These are phyloP conservation scores for Thoreauomyces humboldtii DNA, from an alignment of 192 early-diverging fungal species.

Conservation along the genomic window DNA sequence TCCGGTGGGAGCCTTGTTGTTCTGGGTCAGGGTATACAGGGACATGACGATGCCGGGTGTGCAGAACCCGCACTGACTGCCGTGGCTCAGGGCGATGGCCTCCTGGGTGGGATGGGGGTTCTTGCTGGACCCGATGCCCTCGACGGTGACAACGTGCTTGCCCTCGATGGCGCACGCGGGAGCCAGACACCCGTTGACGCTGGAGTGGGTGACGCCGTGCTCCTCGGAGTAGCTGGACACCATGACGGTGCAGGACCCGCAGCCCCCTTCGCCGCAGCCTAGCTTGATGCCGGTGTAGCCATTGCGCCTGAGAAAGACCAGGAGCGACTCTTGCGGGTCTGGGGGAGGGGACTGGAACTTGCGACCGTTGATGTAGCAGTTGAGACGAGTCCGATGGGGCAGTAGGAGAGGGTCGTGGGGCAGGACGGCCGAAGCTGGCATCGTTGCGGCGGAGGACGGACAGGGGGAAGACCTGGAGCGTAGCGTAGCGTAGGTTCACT, in stretches of 20 bases:
- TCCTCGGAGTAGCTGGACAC: slow-evolving; percentile 56
- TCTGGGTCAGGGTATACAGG: slow-evolving; percentile 73
- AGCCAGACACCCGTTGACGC: slow-evolving; percentile 71
- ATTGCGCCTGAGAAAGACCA: slow-evolving; percentile 33
- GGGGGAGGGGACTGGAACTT: not conserved
- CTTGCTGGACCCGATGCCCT: slow-evolving; percentile 68
- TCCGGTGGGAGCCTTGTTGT: slow-evolving; percentile 64
- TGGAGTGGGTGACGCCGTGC: slow-evolving; percentile 20
- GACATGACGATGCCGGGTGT: slow-evolving; percentile 91
- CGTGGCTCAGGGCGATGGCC: slow-evolving; percentile 69
- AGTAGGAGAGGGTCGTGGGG: too few relatives aligned
- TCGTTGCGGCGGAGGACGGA: too few relatives aligned
- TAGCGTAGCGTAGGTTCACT: too few relatives aligned
- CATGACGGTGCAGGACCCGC: slow-evolving; percentile 78
- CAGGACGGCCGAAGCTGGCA: too few relatives aligned
- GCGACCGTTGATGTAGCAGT: slow-evolving; percentile 19
- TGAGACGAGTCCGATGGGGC: not conserved
- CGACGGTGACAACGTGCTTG: slow-evolving; percentile 81
- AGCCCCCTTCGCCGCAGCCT: slow-evolving; percentile 65
- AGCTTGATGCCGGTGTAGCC: slow-evolving; percentile 66
- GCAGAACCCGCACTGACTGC: slow-evolving; percentile 86
- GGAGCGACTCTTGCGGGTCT: slow-evolving; percentile 22
- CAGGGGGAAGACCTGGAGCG: too few relatives aligned
- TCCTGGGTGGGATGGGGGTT: slow-evolving; percentile 73
- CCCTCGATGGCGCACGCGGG: slow-evolving; percentile 71